A percentile compares a stretch with the other conserved stretches of the same genome.
These are phyloP conservation scores for Magnusiomyces suaveolens DNA, from an alignment of 1,139 yeast genomes.

Conservation along the genomic window DNA sequence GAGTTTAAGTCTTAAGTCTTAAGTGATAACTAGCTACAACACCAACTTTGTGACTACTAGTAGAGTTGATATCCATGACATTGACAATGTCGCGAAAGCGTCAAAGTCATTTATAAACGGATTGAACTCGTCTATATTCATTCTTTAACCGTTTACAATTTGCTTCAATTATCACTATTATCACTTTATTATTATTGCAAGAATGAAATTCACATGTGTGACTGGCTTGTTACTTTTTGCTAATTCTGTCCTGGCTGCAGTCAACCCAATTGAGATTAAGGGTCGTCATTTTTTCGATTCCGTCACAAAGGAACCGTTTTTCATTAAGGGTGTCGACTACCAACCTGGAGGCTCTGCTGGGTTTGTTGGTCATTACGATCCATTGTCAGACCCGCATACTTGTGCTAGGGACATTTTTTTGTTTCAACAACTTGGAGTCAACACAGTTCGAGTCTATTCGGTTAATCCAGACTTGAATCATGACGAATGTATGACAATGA, in stretches of 20 bases:
- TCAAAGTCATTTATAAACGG: background rate
- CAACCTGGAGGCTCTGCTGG: constrained; percentile 87
- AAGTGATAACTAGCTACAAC: background rate
- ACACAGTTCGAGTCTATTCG: constrained; percentile 45
- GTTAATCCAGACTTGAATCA: constrained; percentile 71
- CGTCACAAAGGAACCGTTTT: constrained; percentile 74
- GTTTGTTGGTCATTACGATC: constrained; percentile 36
- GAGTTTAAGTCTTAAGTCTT: background rate
- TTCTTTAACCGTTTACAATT: no score
- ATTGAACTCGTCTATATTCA: no score
- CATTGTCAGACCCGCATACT: constrained; percentile 55
- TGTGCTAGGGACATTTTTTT: constrained; percentile 70
- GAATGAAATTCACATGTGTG: background rate
- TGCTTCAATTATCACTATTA: no score
- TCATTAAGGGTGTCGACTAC: constrained; percentile 71
- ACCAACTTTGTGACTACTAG: background rate
- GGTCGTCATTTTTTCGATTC: constrained; percentile 71
- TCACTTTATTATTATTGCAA: no score
- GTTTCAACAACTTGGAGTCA: constrained; percentile 68
- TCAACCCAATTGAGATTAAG: constrained; percentile 36
- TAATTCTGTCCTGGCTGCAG: constrained; percentile 10
- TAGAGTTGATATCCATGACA: no score
- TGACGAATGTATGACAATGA: constrained; percentile 77
- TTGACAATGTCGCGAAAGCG: no score
- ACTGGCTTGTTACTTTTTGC: background rate